Conservation (phyloP, 805 yeast species). For the Ogataea salicorniae region DNA sequence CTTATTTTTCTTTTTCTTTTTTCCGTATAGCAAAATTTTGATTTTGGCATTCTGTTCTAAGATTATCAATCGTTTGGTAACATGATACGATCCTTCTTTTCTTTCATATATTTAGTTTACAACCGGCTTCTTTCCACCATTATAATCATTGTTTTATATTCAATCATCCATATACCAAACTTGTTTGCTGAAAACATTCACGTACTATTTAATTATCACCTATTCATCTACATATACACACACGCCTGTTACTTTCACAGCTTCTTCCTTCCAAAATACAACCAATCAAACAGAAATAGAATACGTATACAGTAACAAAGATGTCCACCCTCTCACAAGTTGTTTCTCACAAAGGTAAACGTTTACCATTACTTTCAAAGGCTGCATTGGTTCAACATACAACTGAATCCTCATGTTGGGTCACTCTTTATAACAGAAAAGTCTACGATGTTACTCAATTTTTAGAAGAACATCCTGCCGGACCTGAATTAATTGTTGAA, state of each 20-base stretch:
- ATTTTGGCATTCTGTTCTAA: no score
- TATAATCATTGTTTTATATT: no score
- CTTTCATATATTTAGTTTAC: no score
- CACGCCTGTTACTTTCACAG: background rate
- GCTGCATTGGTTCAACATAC: constrained; percentile 50
- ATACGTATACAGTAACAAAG: background rate
- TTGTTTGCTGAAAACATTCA: no score
- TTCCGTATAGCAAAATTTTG: no score
- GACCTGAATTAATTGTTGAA: constrained; percentile 50
- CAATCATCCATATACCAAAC: no score
- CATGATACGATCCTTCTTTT: no score
- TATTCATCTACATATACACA: background rate
- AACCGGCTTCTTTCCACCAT: no score
- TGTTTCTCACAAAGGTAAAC: constrained; percentile 3
- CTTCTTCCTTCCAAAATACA: background rate
- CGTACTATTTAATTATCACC: no score
- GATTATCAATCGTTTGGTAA: no score
- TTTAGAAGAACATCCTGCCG: constrained; percentile 69
- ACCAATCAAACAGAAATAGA: background rate
- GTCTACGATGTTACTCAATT: constrained; percentile 79
- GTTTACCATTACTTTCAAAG: constrained; percentile 57
- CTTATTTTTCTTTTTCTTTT: no score
- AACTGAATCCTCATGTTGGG: constrained; percentile 63
- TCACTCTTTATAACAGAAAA: constrained; percentile 71
- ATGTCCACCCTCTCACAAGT: background rate